Evolutionary conservation across 768 basidiomycete genomes (phyloP).

Genomic region (Russula virescens): DNA sequence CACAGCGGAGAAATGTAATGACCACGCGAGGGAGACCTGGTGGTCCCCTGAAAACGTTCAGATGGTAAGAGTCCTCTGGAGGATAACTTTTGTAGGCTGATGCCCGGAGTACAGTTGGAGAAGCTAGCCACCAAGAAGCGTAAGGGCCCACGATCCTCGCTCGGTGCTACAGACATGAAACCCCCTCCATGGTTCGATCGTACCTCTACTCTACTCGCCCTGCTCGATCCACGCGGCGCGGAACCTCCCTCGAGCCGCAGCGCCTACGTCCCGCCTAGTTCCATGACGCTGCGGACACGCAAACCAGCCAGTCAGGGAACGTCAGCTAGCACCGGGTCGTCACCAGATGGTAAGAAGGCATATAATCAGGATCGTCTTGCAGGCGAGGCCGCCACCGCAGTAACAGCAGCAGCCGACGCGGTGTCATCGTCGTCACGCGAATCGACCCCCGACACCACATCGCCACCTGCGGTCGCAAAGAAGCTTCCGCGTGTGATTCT

Average conservation of each 20-base stretch:
- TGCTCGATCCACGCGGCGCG: conserved; percentile 10
- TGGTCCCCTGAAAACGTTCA: conserved; percentile 30
- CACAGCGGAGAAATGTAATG: not conserved
- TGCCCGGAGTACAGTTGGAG: conserved; percentile 7
- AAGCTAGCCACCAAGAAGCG: conserved; percentile 21
- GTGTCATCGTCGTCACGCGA: not conserved
- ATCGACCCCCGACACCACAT: not conserved
- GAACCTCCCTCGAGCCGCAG: conserved; percentile 7
- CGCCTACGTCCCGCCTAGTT: conserved; percentile 13
- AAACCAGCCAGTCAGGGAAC: not conserved
- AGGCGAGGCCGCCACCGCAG: not conserved
- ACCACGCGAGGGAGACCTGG: conserved; percentile 15
- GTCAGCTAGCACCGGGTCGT: not conserved
- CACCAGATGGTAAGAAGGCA: conserved; percentile 6
- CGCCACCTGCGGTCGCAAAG: conserved; percentile 3
- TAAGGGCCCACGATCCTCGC: conserved; percentile 6
- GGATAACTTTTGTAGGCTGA: not conserved
- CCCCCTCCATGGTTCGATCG: conserved; percentile 22
- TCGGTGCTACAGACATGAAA: not conserved
- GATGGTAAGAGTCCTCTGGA: conserved; percentile 6
- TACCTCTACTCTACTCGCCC: conserved; percentile 12
- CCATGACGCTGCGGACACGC: conserved; percentile 20
- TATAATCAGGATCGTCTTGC: not conserved
- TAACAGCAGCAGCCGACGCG: not conserved
- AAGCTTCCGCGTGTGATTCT: conserved; percentile 23